Evolutionary conservation across 768 basidiomycete species (phyloP).

Genomic region (Russula ochroleuca): DNA sequence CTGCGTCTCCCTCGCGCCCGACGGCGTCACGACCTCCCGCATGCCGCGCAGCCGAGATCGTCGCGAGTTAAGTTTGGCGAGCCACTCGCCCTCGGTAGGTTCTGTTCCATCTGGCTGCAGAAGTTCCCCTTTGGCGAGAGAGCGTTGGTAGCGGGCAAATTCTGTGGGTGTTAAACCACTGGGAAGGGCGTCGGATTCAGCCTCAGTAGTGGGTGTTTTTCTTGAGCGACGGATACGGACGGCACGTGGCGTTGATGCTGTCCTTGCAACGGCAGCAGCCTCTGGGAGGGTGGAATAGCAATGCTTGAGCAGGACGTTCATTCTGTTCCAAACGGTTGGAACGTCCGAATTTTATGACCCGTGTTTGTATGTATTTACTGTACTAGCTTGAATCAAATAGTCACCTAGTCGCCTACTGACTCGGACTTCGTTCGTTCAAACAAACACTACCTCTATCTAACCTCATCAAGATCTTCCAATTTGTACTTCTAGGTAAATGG

Average conservation of each 20-base stretch:
- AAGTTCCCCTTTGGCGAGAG: slow-evolving; percentile 50
- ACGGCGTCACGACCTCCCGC: slow-evolving; percentile 35
- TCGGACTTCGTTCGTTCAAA: no score
- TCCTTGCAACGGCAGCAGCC: slow-evolving; percentile 48
- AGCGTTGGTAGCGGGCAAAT: slow-evolving; percentile 55
- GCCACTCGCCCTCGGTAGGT: slow-evolving; percentile 55
- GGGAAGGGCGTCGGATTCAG: slow-evolving; percentile 46
- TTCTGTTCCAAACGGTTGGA: slow-evolving; percentile 20
- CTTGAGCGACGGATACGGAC: slow-evolving; percentile 62
- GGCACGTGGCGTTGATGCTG: slow-evolving; percentile 66
- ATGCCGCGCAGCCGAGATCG: slow-evolving; percentile 68
- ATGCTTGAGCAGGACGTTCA: slow-evolving; percentile 40
- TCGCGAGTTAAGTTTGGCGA: slow-evolving; percentile 49
- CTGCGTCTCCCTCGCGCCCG: slow-evolving; percentile 43
- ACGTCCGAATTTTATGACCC: not conserved
- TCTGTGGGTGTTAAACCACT: slow-evolving; percentile 65
- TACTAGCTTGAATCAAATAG: no score
- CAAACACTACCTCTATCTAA: no score
- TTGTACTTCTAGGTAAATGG: no score
- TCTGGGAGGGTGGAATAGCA: slow-evolving; percentile 42
- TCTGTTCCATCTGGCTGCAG: slow-evolving; percentile 32
- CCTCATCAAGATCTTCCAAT: no score
- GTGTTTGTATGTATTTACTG: slow-evolving; percentile 12
- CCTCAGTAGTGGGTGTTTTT: slow-evolving; percentile 40
- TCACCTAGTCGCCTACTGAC: no score